Conservation (phyloP, 2,329 filamentous ascomycete genomes). For the Aspergillus carbonarius region DNA sequence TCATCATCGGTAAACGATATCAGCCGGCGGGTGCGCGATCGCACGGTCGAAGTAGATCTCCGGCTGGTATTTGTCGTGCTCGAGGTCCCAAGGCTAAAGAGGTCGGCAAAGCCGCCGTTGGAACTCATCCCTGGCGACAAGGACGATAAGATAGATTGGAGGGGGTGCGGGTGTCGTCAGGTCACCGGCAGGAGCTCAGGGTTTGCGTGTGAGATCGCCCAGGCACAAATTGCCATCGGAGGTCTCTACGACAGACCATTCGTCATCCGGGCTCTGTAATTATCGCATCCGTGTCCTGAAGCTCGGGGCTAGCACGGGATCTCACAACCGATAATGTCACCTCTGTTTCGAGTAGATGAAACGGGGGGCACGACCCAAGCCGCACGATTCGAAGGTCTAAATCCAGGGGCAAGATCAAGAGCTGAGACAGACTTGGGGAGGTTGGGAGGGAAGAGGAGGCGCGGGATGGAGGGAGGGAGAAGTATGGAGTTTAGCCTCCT, state of each 20-base stretch:
- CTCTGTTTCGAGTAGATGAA: background rate
- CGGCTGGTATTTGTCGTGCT: slow-evolving; percentile 33
- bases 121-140: slow-evolving; percentile 43
- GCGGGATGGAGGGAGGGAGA: slow-evolving; percentile 5
- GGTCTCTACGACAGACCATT: slow-evolving; percentile 36
- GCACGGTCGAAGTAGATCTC: slow-evolving; percentile 40
- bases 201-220: slow-evolving; percentile 27
- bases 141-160: slow-evolving; percentile 14
- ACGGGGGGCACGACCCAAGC: background rate
- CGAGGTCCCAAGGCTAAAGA: slow-evolving; percentile 34
- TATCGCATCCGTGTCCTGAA: slow-evolving; percentile 26
- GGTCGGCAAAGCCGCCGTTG: slow-evolving; percentile 37
- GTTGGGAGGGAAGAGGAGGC: background rate
- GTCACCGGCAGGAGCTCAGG: slow-evolving; percentile 21
- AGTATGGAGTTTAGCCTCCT: slow-evolving; percentile 8
- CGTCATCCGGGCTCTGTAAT: slow-evolving; percentile 32
- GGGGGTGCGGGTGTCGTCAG: slow-evolving; percentile 22
- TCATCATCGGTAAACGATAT: slow-evolving; percentile 44
- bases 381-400: background rate
- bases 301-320: background rate
- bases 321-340: background rate
- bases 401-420: background rate
- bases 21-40: slow-evolving; percentile 45
- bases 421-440: background rate
- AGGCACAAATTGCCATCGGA: slow-evolving; percentile 38